Base-by-base conservation (phyloP, 2,329 filamentous ascomycete species). In the Ceratocystis lukuohia region DNA sequence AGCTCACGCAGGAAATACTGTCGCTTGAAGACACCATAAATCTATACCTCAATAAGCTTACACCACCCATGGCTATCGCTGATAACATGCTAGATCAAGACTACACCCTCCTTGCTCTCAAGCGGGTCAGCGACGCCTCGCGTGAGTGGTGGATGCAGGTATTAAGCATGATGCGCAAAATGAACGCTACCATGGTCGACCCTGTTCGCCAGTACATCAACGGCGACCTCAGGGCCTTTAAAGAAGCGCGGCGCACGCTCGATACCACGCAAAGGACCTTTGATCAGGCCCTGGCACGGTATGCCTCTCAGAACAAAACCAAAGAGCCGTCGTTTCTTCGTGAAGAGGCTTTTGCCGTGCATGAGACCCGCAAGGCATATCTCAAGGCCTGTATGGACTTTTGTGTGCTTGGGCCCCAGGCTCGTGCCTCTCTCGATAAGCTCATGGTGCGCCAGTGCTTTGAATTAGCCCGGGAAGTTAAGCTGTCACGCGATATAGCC, bases 281-380 rank as follows among this genome's bases (percentile, higher is more conserved):
- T 72, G 94, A 99, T 74, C 82, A 83, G 65, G 85, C 89, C 2
- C 82, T 96, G 67, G 84, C 89, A 25, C 85, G 92, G 67, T 97
- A 96, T 73, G 83, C 91, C 4, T 80, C 83, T 2, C 91, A 96
- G 75, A 88, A 87, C 70, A 97, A 96, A 79, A 87, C 90, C 5
- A 99, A 97, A 76, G 94, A 99, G 75, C 84, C 93, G 0, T 96
- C 91, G 0, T 84, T 91, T 0, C 79, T 99, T 66, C 84, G 94
- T 68, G 94, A 99, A 75, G 94, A 99, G 76, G 94, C 94, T 0
- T 99, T 99, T 72, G 87, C 94, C 73, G 84, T 97, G 46, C 94
- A 96, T 74, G 94, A 97, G 78, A 89, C 90, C 28, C 85, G 93
- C 67, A 95, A 94, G 73, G 84, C 86, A 41, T 99, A 99, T 74